phyloP scores from a whole-genome alignment of 306 rosid species.

The Nissolia schottii region DNA sequence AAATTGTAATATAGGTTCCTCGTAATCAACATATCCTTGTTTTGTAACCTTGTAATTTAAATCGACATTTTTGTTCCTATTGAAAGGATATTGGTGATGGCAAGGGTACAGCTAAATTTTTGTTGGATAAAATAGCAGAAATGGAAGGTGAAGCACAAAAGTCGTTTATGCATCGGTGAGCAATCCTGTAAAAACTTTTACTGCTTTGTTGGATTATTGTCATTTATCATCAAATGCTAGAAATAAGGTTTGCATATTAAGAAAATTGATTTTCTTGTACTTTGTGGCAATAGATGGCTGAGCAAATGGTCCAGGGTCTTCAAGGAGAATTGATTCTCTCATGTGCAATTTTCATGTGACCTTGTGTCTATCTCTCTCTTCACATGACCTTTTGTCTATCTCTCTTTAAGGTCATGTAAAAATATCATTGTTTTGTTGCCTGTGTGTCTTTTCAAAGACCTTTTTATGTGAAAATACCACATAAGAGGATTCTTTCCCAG shows the following conservation, averaged over 20 bases:
- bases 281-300: conserved; percentile 4
- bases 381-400: background rate
- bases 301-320: background rate
- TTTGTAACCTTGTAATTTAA: conserved; percentile 17
- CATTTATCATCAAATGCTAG: conserved; percentile 17
- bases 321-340: background rate
- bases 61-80: conserved; percentile 32
- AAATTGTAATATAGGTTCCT: conserved; percentile 14
- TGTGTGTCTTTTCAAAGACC: background rate
- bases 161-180: conserved; percentile 97
- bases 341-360: background rate
- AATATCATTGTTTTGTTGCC: background rate
- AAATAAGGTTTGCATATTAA: background rate
- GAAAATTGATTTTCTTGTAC: conserved; percentile 13
- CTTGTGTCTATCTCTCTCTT: background rate
- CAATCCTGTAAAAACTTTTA: conserved; percentile 21
- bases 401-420: background rate
- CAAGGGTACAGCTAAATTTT: conserved; percentile 73
- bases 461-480: background rate
- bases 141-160: conserved; percentile 88
- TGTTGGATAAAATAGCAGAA: conserved; percentile 71
- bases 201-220: conserved; percentile 3
- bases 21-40: conserved; percentile 11
- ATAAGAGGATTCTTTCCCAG: background rate
- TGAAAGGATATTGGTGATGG: conserved; percentile 69